Conservation (phyloP, 192 early-diverging fungal genomes). For the Mortierella claussenii region DNA sequence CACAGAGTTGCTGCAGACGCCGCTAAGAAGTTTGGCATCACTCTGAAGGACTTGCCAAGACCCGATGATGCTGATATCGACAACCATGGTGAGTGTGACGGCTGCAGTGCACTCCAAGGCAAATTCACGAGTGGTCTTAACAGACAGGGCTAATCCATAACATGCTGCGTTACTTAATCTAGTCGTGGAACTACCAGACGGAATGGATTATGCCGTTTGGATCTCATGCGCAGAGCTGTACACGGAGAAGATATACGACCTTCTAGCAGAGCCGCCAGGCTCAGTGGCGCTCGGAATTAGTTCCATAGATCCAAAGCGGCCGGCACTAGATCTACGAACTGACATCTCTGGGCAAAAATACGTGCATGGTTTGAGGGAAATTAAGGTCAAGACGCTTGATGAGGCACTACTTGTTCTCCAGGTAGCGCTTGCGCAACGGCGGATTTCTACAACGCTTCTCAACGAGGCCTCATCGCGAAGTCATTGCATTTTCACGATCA, state of each 20-base stretch:
- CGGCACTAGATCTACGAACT: conserved; percentile 45
- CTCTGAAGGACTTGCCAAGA: background rate
- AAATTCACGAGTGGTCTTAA: background rate
- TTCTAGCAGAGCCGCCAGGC: conserved; percentile 64
- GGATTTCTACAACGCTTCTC: conserved; percentile 65
- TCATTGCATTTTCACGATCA: conserved; percentile 76
- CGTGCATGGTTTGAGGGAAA: conserved; percentile 69
- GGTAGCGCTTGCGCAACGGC: conserved; percentile 67
- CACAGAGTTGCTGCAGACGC: background rate
- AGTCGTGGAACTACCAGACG: conserved; percentile 47
- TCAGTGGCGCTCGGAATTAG: background rate
- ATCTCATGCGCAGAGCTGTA: conserved; percentile 94
- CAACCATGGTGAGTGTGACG: background rate
- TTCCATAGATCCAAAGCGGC: conserved; percentile 23
- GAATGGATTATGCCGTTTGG: conserved; percentile 84
- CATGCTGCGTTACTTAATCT: background rate
- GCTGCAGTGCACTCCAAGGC: background rate
- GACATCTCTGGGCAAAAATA: conserved; percentile 62
- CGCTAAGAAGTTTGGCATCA: conserved; percentile 4
- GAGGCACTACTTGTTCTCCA: conserved; percentile 68
- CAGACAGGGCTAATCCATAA: too few relatives aligned
- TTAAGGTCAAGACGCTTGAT: conserved; percentile 63
- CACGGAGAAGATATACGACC: conserved; percentile 87
- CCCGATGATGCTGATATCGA: background rate
- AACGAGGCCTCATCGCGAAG: conserved; percentile 69